phyloP scores from a whole-genome alignment of 2,329 filamentous ascomycete genomes.

The Diplodia mutila region DNA sequence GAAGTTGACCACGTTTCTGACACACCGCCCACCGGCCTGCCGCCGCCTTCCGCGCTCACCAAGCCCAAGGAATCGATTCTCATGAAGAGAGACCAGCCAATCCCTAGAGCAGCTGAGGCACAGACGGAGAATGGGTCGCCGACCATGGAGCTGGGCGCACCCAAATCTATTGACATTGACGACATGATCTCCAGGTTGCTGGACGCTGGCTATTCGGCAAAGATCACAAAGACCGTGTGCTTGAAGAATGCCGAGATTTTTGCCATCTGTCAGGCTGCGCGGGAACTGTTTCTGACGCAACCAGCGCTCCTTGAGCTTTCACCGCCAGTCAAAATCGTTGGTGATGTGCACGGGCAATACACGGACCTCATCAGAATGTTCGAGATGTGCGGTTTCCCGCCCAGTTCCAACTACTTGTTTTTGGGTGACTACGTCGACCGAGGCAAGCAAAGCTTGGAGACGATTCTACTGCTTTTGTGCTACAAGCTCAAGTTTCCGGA shows the following conservation, averaged over 20 bases:
- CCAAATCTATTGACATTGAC: constrained; percentile 92
- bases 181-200: constrained; percentile 95
- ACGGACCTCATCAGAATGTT: constrained; percentile 96
- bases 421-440: constrained; percentile 95
- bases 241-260: constrained; percentile 97
- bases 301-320: constrained; percentile 90
- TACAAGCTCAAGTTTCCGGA: constrained; percentile 98
- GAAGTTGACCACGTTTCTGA: constrained; percentile 96
- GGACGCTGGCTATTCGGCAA: constrained; percentile 93
- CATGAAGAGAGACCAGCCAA: constrained; percentile 74
- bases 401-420: constrained; percentile 89
- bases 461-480: constrained; percentile 87
- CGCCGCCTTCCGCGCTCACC: constrained; percentile 58
- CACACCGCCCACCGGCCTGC: constrained; percentile 72
- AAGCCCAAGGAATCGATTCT: constrained; percentile 88
- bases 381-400: constrained; percentile 97
- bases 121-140: constrained; percentile 55
- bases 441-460: constrained; percentile 94
- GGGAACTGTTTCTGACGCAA: constrained; percentile 88
- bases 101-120: constrained; percentile 57
- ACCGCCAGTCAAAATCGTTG: constrained; percentile 96
- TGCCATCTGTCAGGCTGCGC: constrained; percentile 85
- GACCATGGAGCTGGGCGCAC: constrained; percentile 78
- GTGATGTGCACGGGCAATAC: constrained; percentile 95
- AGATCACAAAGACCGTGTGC: constrained; percentile 96